Evolutionary conservation across 331 rosid genomes (phyloP).

Genomic region (Arachis monticola): DNA sequence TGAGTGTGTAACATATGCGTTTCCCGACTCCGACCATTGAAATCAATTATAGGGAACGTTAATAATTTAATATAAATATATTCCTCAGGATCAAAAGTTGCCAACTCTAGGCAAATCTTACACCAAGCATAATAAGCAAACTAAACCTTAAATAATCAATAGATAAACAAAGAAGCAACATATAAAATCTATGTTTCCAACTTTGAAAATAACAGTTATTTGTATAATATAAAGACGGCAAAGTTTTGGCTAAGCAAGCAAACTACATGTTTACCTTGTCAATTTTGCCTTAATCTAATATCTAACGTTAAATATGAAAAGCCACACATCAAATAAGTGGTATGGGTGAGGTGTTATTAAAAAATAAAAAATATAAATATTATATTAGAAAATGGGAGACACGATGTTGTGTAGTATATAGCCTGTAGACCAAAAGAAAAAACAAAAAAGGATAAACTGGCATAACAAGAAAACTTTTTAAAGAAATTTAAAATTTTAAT

Average conservation of each 20-base stretch:
- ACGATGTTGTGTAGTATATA: too few relatives aligned
- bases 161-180: not conserved
- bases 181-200: not conserved
- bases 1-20: not conserved
- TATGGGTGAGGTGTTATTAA: too few relatives aligned
- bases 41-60: not conserved
- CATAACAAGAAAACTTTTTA: too few relatives aligned
- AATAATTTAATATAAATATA: not conserved
- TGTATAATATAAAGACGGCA: not conserved
- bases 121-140: slow-evolving; percentile 1
- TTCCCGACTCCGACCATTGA: not conserved
- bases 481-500: too few relatives aligned
- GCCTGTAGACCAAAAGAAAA: too few relatives aligned
- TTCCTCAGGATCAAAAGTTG: not conserved
- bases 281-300: not conserved
- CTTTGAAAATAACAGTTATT: not conserved
- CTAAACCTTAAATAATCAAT: not conserved
- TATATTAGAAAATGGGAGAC: too few relatives aligned
- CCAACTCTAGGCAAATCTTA: not conserved
- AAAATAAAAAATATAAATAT: too few relatives aligned
- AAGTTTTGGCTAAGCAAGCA: slow-evolving; percentile 1
- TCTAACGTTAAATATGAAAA: too few relatives aligned
- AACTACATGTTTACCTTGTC: not conserved
- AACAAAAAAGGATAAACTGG: too few relatives aligned
- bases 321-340: too few relatives aligned